Conservation (phyloP, 2,329 filamentous ascomycete genomes). For the Penicillium hordei region DNA sequence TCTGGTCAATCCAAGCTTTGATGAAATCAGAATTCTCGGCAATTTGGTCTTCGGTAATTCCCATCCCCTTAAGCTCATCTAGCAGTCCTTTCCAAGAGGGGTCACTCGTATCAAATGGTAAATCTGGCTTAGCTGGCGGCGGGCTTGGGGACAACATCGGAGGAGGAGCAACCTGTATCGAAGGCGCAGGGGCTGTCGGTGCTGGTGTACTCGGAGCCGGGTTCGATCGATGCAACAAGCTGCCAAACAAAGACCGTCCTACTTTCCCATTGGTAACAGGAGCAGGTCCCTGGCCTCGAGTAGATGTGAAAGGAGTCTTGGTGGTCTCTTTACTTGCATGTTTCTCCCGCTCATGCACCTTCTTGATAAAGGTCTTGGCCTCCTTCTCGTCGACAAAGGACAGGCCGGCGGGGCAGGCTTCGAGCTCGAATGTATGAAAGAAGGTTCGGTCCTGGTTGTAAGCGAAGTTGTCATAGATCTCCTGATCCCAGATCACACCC, state of each 20-base stretch:
- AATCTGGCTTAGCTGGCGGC: constrained; percentile 34
- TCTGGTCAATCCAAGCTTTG: constrained; percentile 65
- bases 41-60: constrained; percentile 68
- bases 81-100: constrained; percentile 62
- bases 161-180: constrained; percentile 35
- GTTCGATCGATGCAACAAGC: constrained; percentile 51
- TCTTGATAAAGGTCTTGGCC: constrained; percentile 94
- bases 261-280: constrained; percentile 47
- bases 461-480: constrained; percentile 90
- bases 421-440: constrained; percentile 95
- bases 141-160: constrained; percentile 27
- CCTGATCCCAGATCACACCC: constrained; percentile 95
- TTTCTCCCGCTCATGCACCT: constrained; percentile 94
- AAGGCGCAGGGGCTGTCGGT: constrained; percentile 26
- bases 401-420: constrained; percentile 83
- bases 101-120: constrained; percentile 61
- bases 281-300: constrained; percentile 49
- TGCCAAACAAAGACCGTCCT: constrained; percentile 54
- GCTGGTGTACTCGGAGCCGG: constrained; percentile 38
- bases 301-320: constrained; percentile 67
- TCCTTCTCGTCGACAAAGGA: constrained; percentile 98
- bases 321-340: constrained; percentile 86
- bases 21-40: constrained; percentile 68
- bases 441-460: constrained; percentile 98
- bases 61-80: constrained; percentile 62